Conservation (phyloP, 768 basidiomycete genomes). For the Xerocomellus dryophilus region DNA sequence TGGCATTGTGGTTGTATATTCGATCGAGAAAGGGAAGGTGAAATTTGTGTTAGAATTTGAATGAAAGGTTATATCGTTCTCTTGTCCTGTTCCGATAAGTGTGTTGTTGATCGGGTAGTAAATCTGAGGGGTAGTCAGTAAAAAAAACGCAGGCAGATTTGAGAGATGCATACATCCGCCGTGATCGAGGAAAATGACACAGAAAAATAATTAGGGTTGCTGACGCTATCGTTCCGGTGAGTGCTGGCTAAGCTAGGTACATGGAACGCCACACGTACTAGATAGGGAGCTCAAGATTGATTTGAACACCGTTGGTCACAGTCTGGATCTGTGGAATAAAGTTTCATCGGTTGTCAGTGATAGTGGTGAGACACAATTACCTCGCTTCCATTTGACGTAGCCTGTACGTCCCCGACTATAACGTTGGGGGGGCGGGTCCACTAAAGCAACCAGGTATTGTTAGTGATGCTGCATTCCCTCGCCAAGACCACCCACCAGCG, state of each 20-base stretch:
- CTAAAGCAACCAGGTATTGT: constrained; percentile 36
- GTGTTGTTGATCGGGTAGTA: constrained; percentile 75
- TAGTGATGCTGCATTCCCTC: not conserved
- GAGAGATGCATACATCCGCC: constrained; percentile 45
- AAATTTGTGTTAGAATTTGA: constrained; percentile 59
- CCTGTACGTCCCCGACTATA: constrained; percentile 47
- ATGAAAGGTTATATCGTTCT: constrained; percentile 44
- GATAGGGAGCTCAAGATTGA: constrained; percentile 66
- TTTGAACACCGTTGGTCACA: constrained; percentile 42
- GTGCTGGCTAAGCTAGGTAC: not conserved
- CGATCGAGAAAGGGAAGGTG: constrained; percentile 71
- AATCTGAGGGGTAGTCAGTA: constrained; percentile 41
- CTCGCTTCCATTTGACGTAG: constrained; percentile 40
- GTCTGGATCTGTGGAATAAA: constrained; percentile 35
- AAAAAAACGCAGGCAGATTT: constrained; percentile 1
- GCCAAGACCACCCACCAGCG: constrained; percentile 48
- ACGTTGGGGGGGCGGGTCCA: constrained; percentile 78
- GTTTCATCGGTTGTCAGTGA: constrained; percentile 19
- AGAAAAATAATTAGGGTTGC: constrained; percentile 79
- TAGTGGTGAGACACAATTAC: constrained; percentile 34
- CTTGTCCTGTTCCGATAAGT: constrained; percentile 59
- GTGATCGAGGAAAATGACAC: constrained; percentile 63
- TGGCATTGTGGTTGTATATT: constrained; percentile 54
- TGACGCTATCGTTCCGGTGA: constrained; percentile 47
- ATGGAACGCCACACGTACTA: constrained; percentile 42